Evolutionary conservation across 805 yeast genomes (phyloP).

Genomic region (Lipomyces yamadae): DNA sequence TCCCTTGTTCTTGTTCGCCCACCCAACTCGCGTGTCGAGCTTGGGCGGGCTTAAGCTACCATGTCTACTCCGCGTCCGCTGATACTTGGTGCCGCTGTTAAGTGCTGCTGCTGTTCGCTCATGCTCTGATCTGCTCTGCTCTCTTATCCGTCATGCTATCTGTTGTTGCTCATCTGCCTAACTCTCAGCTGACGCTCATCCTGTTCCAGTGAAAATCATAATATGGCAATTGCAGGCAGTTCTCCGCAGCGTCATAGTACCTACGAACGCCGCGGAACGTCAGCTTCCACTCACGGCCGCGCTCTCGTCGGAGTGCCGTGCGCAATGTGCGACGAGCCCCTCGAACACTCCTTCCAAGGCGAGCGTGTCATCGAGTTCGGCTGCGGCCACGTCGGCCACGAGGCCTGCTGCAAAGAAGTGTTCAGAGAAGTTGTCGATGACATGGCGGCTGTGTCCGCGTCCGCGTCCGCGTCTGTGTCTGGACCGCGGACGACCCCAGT

Average conservation of each 20-base stretch:
- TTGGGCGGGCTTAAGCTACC: too few species aligned
- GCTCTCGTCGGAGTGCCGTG: slow-evolving; percentile 26
- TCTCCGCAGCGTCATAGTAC: slow-evolving; percentile 3
- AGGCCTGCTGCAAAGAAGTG: slow-evolving; percentile 25
- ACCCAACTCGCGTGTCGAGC: background rate
- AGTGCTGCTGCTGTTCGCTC: background rate
- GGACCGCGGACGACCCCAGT: background rate
- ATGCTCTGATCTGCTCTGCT: slow-evolving; percentile 1
- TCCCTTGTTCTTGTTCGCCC: slow-evolving; percentile 1
- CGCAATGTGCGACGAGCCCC: slow-evolving; percentile 37
- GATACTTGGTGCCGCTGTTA: background rate
- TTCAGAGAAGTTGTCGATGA: slow-evolving; percentile 1
- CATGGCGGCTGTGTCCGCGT: background rate
- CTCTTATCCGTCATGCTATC: background rate
- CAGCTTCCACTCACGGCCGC: slow-evolving; percentile 13
- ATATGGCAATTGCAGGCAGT: slow-evolving; percentile 4
- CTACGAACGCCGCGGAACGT: background rate
- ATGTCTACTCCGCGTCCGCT: background rate
- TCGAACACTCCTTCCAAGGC: slow-evolving; percentile 33
- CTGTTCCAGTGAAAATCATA: background rate
- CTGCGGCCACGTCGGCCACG: slow-evolving; percentile 37
- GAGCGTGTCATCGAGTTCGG: slow-evolving; percentile 36
- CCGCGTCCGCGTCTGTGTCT: background rate
- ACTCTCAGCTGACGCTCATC: background rate
- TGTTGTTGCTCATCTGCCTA: background rate